phyloP scores from a whole-genome alignment of 768 basidiomycete genomes.

The Lyophyllum atratum region DNA sequence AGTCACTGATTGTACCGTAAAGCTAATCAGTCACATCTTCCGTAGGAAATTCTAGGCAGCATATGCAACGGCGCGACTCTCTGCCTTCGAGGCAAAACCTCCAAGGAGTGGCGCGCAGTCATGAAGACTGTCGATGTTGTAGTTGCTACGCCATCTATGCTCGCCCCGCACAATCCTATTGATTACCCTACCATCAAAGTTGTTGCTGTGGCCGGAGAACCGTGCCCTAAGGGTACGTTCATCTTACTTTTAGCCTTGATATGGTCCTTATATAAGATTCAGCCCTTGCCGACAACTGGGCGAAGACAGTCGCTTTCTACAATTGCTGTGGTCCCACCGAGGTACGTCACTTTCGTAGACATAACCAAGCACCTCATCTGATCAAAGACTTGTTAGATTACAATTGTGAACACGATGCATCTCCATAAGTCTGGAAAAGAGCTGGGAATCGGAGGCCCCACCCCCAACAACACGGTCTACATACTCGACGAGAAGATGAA shows the following conservation, averaged over 20 bases:
- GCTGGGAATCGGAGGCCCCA: constrained; percentile 47
- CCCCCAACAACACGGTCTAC: constrained; percentile 47
- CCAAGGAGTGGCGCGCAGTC: constrained; percentile 48
- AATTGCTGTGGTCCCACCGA: constrained; percentile 58
- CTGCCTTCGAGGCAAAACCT: constrained; percentile 49
- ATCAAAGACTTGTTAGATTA: constrained; percentile 30
- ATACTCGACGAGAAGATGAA: constrained; percentile 37
- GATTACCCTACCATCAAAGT: constrained; percentile 51
- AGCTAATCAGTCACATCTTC: constrained; percentile 40
- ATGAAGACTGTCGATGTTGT: constrained; percentile 52
- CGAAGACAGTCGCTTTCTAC: constrained; percentile 37
- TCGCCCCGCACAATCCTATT: constrained; percentile 43
- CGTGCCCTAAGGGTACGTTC: constrained; percentile 44
- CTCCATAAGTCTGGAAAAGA: constrained; percentile 36
- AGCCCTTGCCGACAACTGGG: constrained; percentile 44
- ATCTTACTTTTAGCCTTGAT: background rate
- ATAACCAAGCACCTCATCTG: background rate
- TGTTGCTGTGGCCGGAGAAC: constrained; percentile 53
- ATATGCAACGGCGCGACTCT: constrained; percentile 52
- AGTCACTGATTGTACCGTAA: too few relatives aligned
- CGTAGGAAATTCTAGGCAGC: constrained; percentile 55
- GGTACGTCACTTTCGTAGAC: constrained; percentile 21
- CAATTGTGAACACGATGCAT: constrained; percentile 54
- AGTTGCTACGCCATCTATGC: constrained; percentile 53
- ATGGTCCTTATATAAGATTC: background rate